Percentiles rank a stretch among this genome's conserved stretches.
Evolutionary conservation across 495 filamentous ascomycete species (phyloP).

Genomic region (Podospora sp.): DNA sequence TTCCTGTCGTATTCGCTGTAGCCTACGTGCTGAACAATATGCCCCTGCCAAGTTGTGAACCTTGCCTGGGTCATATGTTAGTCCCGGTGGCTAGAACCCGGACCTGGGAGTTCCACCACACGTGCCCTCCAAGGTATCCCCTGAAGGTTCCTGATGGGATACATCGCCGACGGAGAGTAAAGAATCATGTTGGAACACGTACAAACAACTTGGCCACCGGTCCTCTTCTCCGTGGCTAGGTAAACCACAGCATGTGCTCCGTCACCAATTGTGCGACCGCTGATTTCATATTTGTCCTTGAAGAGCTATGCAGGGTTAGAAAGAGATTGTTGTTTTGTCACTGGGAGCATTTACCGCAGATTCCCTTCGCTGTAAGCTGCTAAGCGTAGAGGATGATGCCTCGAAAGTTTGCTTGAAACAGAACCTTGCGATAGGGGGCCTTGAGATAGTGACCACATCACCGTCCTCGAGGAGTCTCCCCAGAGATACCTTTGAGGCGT

Average conservation of each 20-base stretch:
- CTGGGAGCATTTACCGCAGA: conserved; percentile 26
- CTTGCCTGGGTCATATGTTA: conserved; percentile 47
- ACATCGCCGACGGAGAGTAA: too few relatives aligned
- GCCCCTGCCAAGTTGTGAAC: conserved; percentile 39
- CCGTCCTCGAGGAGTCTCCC: conserved; percentile 58
- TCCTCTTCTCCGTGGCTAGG: conserved; percentile 68
- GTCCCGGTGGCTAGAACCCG: not conserved
- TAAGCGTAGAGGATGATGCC: conserved; percentile 8
- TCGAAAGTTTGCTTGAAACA: conserved; percentile 30
- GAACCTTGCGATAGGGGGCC: conserved; percentile 38
- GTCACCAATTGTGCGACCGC: conserved; percentile 69
- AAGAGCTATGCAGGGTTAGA: conserved; percentile 44
- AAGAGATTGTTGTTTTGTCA: conserved; percentile 10
- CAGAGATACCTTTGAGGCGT: conserved; percentile 25
- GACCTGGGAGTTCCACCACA: too few relatives aligned
- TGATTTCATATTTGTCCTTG: conserved; percentile 50
- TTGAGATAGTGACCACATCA: conserved; percentile 51
- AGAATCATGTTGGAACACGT: not conserved
- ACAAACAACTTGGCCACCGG: conserved; percentile 74
- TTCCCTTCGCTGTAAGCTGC: conserved; percentile 28
- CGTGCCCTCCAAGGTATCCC: too few relatives aligned
- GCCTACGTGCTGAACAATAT: conserved; percentile 10
- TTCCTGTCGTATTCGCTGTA: conserved; percentile 48
- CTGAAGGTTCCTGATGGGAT: too few relatives aligned
- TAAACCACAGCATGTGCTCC: conserved; percentile 85